A percentile compares a stretch with the other conserved stretches of the same genome.
Evolutionary conservation across 495 filamentous ascomycete species (phyloP).

Genomic region (Pseudevernia furfuracea): DNA sequence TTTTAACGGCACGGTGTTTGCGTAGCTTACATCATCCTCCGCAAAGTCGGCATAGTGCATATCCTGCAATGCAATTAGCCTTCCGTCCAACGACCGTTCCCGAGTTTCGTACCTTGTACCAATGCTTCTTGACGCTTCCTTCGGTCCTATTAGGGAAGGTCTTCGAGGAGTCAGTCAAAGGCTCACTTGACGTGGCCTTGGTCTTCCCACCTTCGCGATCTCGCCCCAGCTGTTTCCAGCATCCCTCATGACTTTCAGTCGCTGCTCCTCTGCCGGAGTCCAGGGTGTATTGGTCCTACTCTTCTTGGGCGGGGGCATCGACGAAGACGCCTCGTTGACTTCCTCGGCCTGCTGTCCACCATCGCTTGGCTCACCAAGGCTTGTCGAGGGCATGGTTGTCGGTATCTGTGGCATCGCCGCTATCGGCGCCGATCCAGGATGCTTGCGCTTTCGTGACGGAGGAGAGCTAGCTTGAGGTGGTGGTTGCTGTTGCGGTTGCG

Average conservation of each 20-base stretch:
- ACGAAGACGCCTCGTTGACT: constrained; percentile 29
- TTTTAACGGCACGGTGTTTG: neutral
- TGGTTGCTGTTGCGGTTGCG: constrained; percentile 37
- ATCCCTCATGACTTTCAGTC: constrained; percentile 88
- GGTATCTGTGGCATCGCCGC: constrained; percentile 29
- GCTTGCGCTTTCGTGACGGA: constrained; percentile 42
- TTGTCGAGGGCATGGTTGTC: constrained; percentile 27
- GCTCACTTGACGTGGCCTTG: neutral
- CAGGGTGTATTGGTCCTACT: constrained; percentile 95
- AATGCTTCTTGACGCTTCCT: constrained; percentile 98
- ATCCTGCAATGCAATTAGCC: constrained; percentile 47
- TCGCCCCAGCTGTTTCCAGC: constrained; percentile 91
- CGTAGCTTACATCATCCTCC: constrained; percentile 77
- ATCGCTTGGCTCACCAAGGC: constrained; percentile 27
- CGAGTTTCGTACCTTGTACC: constrained; percentile 75
- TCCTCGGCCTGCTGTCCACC: constrained; percentile 31
- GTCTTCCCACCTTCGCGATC: constrained; percentile 73
- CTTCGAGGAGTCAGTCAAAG: constrained; percentile 39
- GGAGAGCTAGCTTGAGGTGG: constrained; percentile 31
- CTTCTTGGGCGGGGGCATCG: constrained; percentile 59
- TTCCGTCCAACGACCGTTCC: constrained; percentile 9
- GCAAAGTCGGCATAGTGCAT: constrained; percentile 99
- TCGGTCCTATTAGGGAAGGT: constrained; percentile 90
- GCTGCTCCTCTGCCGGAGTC: constrained; percentile 89
- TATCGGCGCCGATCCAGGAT: constrained; percentile 29